Percentiles rank a stretch among this genome's conserved stretches.
phyloP scores from a whole-genome alignment of 768 basidiomycete species.

The Dictyophora rubrovolvata region DNA sequence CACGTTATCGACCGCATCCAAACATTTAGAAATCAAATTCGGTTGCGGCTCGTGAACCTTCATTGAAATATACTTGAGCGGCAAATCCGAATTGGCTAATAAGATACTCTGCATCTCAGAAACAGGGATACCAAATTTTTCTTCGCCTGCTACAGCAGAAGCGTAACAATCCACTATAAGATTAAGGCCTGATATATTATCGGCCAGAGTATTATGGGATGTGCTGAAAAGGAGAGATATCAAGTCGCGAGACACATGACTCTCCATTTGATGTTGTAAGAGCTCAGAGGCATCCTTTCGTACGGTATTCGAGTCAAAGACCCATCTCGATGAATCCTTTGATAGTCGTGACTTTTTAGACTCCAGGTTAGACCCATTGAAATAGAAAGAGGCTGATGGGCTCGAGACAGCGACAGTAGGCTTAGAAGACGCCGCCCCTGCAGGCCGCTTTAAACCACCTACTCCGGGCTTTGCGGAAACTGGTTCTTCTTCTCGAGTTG shows the following conservation, averaged over 20 bases:
- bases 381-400: constrained; percentile 29
- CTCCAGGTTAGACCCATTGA: constrained; percentile 47
- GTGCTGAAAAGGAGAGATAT: constrained; percentile 79
- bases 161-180: constrained; percentile 69
- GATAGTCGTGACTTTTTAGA: constrained; percentile 55
- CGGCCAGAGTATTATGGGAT: constrained; percentile 92
- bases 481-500: constrained; percentile 25
- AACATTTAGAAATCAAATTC: constrained; percentile 74
- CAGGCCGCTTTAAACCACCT: constrained; percentile 36
- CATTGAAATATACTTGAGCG: constrained; percentile 88
- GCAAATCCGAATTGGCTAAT: constrained; percentile 81
- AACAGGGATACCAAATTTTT: constrained; percentile 34
- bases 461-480: constrained; percentile 28
- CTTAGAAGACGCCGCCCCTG: constrained; percentile 24
- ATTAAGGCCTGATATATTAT: constrained; percentile 71
- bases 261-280: constrained; percentile 87
- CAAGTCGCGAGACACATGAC: constrained; percentile 66
- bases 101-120: constrained; percentile 53
- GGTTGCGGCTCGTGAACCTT: constrained; percentile 86
- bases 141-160: constrained; percentile 43
- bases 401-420: constrained; percentile 24
- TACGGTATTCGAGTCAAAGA: constrained; percentile 75
- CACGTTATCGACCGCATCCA: constrained; percentile 78
- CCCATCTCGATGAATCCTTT: constrained; percentile 75
- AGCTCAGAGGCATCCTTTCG: constrained; percentile 81